Evolutionary conservation across 352 stramenopile genomes (phyloP).

Genomic region (Pythium sp.): DNA sequence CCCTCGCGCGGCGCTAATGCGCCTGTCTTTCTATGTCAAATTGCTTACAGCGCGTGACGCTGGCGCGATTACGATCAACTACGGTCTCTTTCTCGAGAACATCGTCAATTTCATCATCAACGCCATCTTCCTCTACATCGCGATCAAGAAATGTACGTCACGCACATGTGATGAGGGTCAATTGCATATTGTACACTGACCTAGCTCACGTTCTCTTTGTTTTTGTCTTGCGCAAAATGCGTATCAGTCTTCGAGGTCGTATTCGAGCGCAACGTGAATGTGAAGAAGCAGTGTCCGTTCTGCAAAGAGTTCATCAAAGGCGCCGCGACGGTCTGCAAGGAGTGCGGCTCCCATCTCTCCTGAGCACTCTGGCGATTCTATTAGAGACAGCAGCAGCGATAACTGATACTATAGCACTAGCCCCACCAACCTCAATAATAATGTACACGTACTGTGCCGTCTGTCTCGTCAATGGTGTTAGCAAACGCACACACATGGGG

Average conservation of each 20-base stretch:
- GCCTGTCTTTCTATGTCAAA: no score
- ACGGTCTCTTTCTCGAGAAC: conserved; percentile 65
- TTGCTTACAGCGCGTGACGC: conserved; percentile 38
- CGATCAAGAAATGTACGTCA: conserved; percentile 61
- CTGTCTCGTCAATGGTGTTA: neutral
- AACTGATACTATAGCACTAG: no score
- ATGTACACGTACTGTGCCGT: neutral
- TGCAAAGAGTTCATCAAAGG: conserved; percentile 75
- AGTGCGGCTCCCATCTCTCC: conserved; percentile 26
- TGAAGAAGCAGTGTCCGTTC: conserved; percentile 62
- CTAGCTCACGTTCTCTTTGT: neutral
- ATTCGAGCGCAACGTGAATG: conserved; percentile 58
- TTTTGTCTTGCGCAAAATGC: neutral
- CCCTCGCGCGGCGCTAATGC: neutral
- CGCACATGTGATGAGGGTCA: neutral
- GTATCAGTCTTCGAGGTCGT: conserved; percentile 45
- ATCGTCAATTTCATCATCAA: conserved; percentile 76
- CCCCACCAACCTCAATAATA: neutral
- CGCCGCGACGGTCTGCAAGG: conserved; percentile 38
- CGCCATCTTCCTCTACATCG: conserved; percentile 66
- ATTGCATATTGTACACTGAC: neutral
- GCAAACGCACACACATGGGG: neutral
- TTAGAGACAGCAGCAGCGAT: neutral
- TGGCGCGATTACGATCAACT: conserved; percentile 67
- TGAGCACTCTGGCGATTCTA: neutral